Percentiles rank a stretch among this genome's conserved stretches.
Evolutionary conservation across 768 basidiomycete species (phyloP).

Genomic region (Kwoniella dejecticola): DNA sequence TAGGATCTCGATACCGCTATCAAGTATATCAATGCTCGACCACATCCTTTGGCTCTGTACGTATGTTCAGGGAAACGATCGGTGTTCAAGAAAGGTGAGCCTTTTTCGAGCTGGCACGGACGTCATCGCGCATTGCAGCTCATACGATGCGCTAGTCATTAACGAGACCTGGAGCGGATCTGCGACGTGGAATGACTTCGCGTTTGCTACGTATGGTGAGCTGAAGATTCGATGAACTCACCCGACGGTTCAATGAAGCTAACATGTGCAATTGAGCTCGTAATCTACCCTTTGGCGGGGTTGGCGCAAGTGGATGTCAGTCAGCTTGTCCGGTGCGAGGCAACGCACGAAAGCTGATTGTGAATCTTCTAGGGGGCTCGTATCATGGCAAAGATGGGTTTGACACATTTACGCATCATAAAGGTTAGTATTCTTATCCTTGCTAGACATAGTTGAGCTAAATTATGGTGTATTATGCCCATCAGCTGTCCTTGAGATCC

Average conservation of each 20-base stretch:
- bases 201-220: constrained; percentile 36
- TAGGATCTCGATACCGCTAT: constrained; percentile 53
- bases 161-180: constrained; percentile 51
- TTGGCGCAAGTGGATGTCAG: constrained; percentile 54
- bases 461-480: neutral
- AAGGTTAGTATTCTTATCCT: constrained; percentile 30
- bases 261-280: too few species aligned
- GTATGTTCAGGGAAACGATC: constrained; percentile 44
- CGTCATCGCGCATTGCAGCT: neutral
- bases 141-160: constrained; percentile 31
- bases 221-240: too few species aligned
- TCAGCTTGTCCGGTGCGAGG: neutral
- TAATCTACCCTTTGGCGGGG: constrained; percentile 53
- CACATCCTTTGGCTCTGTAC: constrained; percentile 52
- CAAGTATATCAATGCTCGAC: constrained; percentile 46
- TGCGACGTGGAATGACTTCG: constrained; percentile 53
- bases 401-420: constrained; percentile 50
- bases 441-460: neutral
- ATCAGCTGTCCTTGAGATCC: constrained; percentile 22
- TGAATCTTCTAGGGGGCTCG: constrained; percentile 34
- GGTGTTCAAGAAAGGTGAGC: constrained; percentile 49
- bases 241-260: too few species aligned
- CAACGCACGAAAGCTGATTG: neutral
- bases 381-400: constrained; percentile 52
- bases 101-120: neutral